Evolutionary conservation across 805 yeast species (phyloP).

Genomic region (Saccharomycopsis fibuligera): DNA sequence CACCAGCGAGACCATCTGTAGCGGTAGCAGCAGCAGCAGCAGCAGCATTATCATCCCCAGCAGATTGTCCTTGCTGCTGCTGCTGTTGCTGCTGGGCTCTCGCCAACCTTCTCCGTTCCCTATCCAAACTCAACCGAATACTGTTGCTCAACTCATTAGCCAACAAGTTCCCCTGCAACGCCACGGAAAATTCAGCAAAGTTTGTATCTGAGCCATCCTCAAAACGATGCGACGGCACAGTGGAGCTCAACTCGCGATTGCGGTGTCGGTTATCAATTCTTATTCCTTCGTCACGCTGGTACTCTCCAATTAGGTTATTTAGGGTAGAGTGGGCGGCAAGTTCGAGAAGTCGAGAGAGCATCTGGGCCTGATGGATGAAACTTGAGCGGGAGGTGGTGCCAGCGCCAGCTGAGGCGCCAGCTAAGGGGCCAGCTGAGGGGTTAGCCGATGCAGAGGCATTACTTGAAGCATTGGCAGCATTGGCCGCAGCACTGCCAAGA

Average conservation of each 20-base stretch:
- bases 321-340: conserved; percentile 42
- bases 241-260: conserved; percentile 12
- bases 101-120: conserved; percentile 3
- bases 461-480: background rate
- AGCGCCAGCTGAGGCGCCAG: background rate
- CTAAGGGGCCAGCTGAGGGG: no score
- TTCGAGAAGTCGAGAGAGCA: conserved; percentile 37
- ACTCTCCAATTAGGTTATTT: conserved; percentile 32
- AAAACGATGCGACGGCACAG: conserved; percentile 11
- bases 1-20: background rate
- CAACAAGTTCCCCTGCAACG: conserved; percentile 35
- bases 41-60: background rate
- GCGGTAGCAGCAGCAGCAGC: background rate
- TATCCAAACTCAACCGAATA: conserved; percentile 18
- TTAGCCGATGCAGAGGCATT: background rate
- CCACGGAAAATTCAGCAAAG: conserved; percentile 39
- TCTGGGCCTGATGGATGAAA: conserved; percentile 31
- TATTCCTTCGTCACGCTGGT: conserved; percentile 25
- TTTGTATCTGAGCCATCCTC: conserved; percentile 31
- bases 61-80: background rate
- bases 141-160: conserved; percentile 33
- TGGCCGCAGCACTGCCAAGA: background rate
- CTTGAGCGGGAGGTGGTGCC: background rate
- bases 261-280: conserved; percentile 27
- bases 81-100: no score